Percentiles rank a stretch among this genome's conserved stretches.
These are phyloP conservation scores for Venturia oleaginea DNA, from an alignment of 2,329 filamentous ascomycete species.

Conservation along the genomic window DNA sequence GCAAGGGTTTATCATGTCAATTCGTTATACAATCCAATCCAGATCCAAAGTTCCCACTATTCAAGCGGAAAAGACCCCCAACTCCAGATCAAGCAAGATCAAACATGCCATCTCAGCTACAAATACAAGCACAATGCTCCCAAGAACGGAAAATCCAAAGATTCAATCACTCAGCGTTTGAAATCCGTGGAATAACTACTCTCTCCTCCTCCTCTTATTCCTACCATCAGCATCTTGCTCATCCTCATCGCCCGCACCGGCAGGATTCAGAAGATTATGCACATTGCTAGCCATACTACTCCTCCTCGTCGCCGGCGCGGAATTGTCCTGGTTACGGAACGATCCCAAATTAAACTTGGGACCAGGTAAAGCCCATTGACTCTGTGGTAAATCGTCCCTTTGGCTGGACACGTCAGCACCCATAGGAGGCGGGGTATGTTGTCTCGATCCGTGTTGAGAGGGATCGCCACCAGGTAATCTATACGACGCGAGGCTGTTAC, in stretches of 20 bases:
- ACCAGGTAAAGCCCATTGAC: conserved; percentile 48
- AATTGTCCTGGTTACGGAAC: conserved; percentile 38
- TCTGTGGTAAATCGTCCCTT: conserved; percentile 19
- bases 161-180: background rate
- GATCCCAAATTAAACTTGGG: conserved; percentile 31
- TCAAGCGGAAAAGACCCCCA: background rate
- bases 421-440: conserved; percentile 41
- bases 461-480: conserved; percentile 48
- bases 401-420: background rate
- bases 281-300: conserved; percentile 66
- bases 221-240: conserved; percentile 56
- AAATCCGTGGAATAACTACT: background rate
- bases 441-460: conserved; percentile 37
- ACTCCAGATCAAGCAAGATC: background rate
- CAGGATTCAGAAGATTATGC: conserved; percentile 57
- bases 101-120: background rate
- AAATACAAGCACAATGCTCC: background rate
- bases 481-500: conserved; percentile 61
- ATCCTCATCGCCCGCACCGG: conserved; percentile 56
- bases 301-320: conserved; percentile 54
- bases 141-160: background rate
- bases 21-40: background rate
- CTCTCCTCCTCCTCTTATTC: conserved; percentile 47
- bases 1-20: background rate
- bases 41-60: background rate